Conservation (phyloP, 1,139 yeast genomes). For the Tardiomyces blankii region DNA sequence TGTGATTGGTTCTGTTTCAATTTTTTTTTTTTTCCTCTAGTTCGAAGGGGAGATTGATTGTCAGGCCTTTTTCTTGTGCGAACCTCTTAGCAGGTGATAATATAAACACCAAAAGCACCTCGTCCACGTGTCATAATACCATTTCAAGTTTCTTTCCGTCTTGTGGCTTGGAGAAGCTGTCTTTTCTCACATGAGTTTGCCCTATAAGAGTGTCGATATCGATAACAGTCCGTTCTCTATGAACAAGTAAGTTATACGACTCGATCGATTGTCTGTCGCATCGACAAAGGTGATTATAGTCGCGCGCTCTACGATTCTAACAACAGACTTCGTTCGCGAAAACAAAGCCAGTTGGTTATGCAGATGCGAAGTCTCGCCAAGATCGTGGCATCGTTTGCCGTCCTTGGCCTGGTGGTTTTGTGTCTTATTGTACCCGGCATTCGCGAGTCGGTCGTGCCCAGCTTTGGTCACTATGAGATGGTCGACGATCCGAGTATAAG, state of each 20-base stretch:
- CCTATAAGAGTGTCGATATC: neutral
- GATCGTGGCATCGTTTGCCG: neutral
- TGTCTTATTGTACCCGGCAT: neutral
- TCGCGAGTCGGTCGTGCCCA: neutral
- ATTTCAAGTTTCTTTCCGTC: no score
- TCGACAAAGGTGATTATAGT: no score
- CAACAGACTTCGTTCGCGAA: neutral
- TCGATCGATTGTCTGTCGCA: neutral
- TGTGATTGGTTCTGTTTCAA: no score
- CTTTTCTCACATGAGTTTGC: neutral
- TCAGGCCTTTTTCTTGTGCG: no score
- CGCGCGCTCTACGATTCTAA: neutral
- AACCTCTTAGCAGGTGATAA: no score
- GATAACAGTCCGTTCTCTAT: neutral
- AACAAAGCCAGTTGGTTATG: neutral
- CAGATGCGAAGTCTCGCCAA: neutral
- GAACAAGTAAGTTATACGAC: neutral
- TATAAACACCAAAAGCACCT: no score
- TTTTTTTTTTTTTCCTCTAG: no score
- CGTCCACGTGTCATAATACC: no score
- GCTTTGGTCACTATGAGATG: slow-evolving; percentile 5
- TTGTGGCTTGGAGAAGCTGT: neutral
- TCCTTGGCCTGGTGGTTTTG: neutral
- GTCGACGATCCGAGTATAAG: slow-evolving; percentile 19
- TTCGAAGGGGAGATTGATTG: no score